phyloP scores from a whole-genome alignment of 495 filamentous ascomycete genomes.

The Annulohypoxylon moriforme region DNA sequence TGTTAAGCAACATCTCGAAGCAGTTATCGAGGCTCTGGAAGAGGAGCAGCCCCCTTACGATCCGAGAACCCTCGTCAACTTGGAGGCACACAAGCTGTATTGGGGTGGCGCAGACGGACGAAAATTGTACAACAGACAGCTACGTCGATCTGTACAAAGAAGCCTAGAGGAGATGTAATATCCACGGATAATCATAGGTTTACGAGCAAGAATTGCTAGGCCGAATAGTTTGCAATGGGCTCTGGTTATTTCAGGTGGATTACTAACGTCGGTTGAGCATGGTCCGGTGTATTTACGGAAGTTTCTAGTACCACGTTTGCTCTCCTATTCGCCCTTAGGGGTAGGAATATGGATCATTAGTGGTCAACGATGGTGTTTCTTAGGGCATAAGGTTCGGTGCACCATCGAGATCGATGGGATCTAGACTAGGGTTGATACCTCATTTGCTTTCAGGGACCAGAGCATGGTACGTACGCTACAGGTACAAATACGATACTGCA shows the following conservation, averaged over 20 bases:
- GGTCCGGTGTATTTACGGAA: conserved; percentile 26
- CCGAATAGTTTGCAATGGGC: background rate
- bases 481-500: conserved; percentile 18
- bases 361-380: conserved; percentile 12
- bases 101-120: conserved; percentile 86
- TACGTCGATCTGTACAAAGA: conserved; percentile 71
- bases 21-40: conserved; percentile 84
- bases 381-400: conserved; percentile 25
- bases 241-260: conserved; percentile 9
- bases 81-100: conserved; percentile 85
- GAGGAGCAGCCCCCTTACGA: conserved; percentile 90
- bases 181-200: conserved; percentile 1
- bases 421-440: conserved; percentile 47
- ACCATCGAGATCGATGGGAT: conserved; percentile 24
- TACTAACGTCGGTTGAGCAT: conserved; percentile 11
- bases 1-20: conserved; percentile 83
- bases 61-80: conserved; percentile 87
- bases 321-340: conserved; percentile 18
- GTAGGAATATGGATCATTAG: conserved; percentile 1
- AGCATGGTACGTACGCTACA: conserved; percentile 19
- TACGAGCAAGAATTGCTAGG: background rate
- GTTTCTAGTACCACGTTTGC: background rate
- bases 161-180: conserved; percentile 61
- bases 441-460: conserved; percentile 32
- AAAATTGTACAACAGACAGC: conserved; percentile 82